Evolutionary conservation across 2,329 filamentous ascomycete genomes (phyloP).

Genomic region (Simplicillium sp.): DNA sequence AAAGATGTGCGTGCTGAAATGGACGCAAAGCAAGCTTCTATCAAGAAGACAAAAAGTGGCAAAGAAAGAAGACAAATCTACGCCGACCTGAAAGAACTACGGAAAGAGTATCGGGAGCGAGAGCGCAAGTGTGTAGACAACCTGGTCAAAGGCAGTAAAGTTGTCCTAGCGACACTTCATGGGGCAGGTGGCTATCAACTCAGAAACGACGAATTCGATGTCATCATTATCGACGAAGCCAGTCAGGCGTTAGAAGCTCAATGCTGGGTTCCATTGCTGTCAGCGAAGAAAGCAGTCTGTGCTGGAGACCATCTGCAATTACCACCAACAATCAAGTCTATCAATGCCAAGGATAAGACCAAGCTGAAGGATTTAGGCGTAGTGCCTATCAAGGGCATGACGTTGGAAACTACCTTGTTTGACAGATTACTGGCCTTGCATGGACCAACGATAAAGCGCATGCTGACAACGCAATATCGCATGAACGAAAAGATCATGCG

Average conservation of each 20-base stretch:
- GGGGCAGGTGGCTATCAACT: constrained; percentile 82
- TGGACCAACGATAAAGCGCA: constrained; percentile 75
- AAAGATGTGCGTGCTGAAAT: constrained; percentile 86
- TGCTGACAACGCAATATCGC: constrained; percentile 94
- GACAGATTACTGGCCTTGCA: constrained; percentile 78
- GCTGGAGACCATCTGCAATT: constrained; percentile 93
- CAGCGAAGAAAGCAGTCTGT: constrained; percentile 74
- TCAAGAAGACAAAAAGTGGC: constrained; percentile 77
- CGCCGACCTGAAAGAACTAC: constrained; percentile 70
- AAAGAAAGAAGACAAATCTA: constrained; percentile 77
- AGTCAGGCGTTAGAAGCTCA: constrained; percentile 94
- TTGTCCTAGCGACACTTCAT: constrained; percentile 87
- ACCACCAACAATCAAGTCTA: constrained; percentile 86
- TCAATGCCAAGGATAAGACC: constrained; percentile 40
- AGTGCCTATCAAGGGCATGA: constrained; percentile 40
- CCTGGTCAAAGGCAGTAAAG: constrained; percentile 67
- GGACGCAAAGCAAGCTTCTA: constrained; percentile 80
- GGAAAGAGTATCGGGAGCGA: constrained; percentile 80
- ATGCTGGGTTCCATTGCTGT: constrained; percentile 86
- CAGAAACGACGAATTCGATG: constrained; percentile 73
- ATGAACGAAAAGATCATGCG: constrained; percentile 97
- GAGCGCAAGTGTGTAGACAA: constrained; percentile 73
- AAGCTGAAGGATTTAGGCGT: constrained; percentile 25
- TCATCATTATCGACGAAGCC: constrained; percentile 92
- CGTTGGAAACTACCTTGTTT: constrained; percentile 84